A percentile compares a stretch with the other conserved stretches of the same genome.
Conservation (phyloP, 192 early-diverging fungal genomes). For the Geosiphon pyriformis region DNA sequence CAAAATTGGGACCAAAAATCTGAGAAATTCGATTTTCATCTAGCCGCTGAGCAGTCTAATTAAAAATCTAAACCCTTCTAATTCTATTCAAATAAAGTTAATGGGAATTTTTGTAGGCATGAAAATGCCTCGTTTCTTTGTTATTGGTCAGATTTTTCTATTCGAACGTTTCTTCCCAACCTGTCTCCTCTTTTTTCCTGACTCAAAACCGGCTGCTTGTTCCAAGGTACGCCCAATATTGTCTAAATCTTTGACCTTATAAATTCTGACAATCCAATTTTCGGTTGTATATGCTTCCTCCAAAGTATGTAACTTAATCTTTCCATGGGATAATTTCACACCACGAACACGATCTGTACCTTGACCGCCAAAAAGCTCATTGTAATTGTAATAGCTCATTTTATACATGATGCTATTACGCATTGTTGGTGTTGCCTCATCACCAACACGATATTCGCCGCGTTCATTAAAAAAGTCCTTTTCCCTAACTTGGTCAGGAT, state of each 20-base stretch:
- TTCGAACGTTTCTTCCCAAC: not conserved
- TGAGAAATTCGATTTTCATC: too few relatives aligned
- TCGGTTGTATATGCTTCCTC: constrained; percentile 94
- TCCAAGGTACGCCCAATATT: constrained; percentile 76
- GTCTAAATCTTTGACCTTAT: constrained; percentile 95
- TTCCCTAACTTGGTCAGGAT: constrained; percentile 91
- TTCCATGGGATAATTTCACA: constrained; percentile 63
- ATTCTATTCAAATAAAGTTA: too few relatives aligned
- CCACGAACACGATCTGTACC: constrained; percentile 82
- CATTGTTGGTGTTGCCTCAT: constrained; percentile 85
- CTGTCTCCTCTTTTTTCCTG: constrained; percentile 35
- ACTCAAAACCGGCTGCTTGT: constrained; percentile 55
- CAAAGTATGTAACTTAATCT: constrained; percentile 76
- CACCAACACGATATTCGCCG: constrained; percentile 93
- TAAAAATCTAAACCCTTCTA: too few relatives aligned
- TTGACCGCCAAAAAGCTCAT: constrained; percentile 76
- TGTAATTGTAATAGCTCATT: constrained; percentile 93
- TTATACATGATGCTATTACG: constrained; percentile 93
- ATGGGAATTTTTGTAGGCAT: too few relatives aligned
- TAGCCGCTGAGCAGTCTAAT: too few relatives aligned
- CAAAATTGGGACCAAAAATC: too few relatives aligned
- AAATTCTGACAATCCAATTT: constrained; percentile 99
- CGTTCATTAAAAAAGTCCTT: constrained; percentile 76
- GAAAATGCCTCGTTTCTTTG: too few relatives aligned
- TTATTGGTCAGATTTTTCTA: too few relatives aligned